phyloP scores from a whole-genome alignment of 768 basidiomycete species.

The Kwoniella sp. region DNA sequence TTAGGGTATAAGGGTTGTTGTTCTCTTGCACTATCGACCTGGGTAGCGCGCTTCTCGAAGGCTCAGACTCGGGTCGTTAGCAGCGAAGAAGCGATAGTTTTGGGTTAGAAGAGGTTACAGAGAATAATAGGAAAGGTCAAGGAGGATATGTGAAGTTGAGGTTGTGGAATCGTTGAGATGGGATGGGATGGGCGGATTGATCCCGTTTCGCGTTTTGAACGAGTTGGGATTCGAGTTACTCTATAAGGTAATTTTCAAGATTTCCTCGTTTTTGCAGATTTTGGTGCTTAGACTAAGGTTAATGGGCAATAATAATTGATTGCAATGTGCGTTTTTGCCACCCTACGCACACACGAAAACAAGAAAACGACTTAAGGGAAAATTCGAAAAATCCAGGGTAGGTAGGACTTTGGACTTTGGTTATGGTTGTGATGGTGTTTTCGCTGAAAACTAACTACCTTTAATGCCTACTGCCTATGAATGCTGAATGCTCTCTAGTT shows the following conservation, averaged over 20 bases:
- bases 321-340: no score
- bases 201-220: neutral
- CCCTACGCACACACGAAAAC: neutral
- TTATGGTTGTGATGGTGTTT: conserved; percentile 4
- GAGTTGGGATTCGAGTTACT: neutral
- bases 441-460: neutral
- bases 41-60: neutral
- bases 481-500: no score
- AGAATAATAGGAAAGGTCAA: neutral
- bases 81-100: neutral
- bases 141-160: neutral
- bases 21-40: conserved; percentile 1
- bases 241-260: conserved; percentile 1
- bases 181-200: neutral
- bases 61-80: neutral
- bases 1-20: neutral
- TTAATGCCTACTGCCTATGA: no score
- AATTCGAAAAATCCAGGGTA: neutral
- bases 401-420: neutral
- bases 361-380: neutral
- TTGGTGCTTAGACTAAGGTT: neutral
- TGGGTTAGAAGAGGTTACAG: neutral
- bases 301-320: neutral
- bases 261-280: conserved; percentile 12
- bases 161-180: neutral